phyloP scores from a whole-genome alignment of 139 green algal genomes.

The Axilococcus clingmanii region DNA sequence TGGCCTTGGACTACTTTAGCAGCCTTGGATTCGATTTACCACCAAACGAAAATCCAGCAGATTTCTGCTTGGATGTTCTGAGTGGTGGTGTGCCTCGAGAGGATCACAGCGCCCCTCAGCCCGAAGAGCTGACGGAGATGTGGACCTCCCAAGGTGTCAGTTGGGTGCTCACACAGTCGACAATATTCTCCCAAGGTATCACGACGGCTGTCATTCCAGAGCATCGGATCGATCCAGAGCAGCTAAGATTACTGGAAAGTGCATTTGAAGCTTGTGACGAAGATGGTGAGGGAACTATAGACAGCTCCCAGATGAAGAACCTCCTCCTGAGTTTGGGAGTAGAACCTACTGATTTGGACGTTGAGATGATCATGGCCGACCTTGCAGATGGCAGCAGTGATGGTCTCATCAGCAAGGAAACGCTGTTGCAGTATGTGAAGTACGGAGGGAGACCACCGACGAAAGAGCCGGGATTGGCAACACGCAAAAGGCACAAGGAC shows the following conservation, averaged over 20 bases:
- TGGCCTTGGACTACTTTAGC: slow-evolving; percentile 43
- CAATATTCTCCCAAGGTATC: not conserved
- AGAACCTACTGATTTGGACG: slow-evolving; percentile 21
- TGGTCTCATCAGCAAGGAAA: slow-evolving; percentile 25
- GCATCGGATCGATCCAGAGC: slow-evolving; percentile 26
- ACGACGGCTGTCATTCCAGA: not conserved
- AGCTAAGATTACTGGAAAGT: slow-evolving; percentile 27
- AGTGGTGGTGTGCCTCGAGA: slow-evolving; percentile 27
- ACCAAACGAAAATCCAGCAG: slow-evolving; percentile 54
- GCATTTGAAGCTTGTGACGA: slow-evolving; percentile 26
- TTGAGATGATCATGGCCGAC: slow-evolving; percentile 27
- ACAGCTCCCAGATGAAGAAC: slow-evolving; percentile 1
- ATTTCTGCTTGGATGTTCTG: slow-evolving; percentile 54
- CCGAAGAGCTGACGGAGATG: slow-evolving; percentile 27
- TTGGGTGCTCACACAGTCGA: slow-evolving; percentile 14
- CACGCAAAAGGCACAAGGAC: slow-evolving; percentile 4
- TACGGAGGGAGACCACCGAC: slow-evolving; percentile 20
- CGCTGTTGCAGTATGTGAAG: slow-evolving; percentile 35
- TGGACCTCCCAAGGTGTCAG: slow-evolving; percentile 23
- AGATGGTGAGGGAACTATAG: slow-evolving; percentile 12
- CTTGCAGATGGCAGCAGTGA: slow-evolving; percentile 16
- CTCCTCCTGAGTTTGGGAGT: slow-evolving; percentile 36
- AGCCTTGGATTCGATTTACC: slow-evolving; percentile 43
- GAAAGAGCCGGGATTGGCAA: not conserved
- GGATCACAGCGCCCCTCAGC: slow-evolving; percentile 21